phyloP scores from a whole-genome alignment of 768 basidiomycete species.

The Rossbeevera mucosa region DNA sequence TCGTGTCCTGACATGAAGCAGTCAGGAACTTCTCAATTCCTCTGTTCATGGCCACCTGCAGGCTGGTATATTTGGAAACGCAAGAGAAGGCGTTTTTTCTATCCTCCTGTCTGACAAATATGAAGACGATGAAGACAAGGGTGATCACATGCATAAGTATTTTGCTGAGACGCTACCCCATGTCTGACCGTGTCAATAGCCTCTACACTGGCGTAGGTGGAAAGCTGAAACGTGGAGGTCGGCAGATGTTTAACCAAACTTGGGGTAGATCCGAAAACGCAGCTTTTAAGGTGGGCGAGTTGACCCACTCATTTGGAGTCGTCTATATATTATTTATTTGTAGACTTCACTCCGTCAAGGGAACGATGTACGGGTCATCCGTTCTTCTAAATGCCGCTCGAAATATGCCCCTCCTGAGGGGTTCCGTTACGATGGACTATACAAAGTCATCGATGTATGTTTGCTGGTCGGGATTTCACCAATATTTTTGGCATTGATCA shows the following conservation, averaged over 20 bases:
- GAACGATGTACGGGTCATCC: slow-evolving; percentile 23
- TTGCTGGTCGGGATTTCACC: not conserved
- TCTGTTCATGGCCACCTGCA: slow-evolving; percentile 13
- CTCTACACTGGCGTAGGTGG: slow-evolving; percentile 29
- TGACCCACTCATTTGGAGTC: not conserved
- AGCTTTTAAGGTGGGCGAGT: slow-evolving; percentile 15
- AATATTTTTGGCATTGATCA: not conserved
- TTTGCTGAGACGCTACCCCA: not conserved
- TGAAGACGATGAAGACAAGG: slow-evolving; percentile 20
- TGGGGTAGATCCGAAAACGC: slow-evolving; percentile 13
- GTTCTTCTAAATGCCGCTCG: slow-evolving; percentile 18
- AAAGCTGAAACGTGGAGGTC: not conserved
- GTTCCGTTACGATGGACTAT: slow-evolving; percentile 30
- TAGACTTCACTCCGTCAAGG: slow-evolving; percentile 16
- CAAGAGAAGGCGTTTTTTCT: slow-evolving; percentile 11
- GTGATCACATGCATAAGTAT: slow-evolving; percentile 19
- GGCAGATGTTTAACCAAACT: slow-evolving; percentile 19
- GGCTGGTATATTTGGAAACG: slow-evolving; percentile 21
- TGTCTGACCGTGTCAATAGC: slow-evolving; percentile 9
- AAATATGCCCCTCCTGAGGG: slow-evolving; percentile 24
- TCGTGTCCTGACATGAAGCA: not conserved
- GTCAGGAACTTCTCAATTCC: slow-evolving; percentile 7
- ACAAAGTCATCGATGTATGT: slow-evolving; percentile 21
- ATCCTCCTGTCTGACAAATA: slow-evolving; percentile 19
- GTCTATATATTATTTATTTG: not conserved